Conservation (phyloP, 1,284 basidiomycete species). For the Sphagnurus paluster region DNA sequence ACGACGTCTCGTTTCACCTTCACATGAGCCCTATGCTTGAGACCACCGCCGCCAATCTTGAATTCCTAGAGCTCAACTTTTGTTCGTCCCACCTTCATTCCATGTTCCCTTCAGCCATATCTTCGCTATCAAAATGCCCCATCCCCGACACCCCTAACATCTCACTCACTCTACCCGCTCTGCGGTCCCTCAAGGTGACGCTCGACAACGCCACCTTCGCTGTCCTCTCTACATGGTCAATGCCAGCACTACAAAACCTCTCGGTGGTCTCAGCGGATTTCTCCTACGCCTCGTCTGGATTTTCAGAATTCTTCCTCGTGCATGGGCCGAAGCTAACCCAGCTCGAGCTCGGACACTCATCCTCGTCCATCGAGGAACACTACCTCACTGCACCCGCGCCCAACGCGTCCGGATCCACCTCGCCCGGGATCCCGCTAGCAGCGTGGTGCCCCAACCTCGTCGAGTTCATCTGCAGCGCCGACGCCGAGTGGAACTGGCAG, state of each 20-base stretch:
- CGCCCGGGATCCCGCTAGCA: constrained; percentile 45
- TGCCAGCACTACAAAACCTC: constrained; percentile 61
- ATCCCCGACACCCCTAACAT: no score
- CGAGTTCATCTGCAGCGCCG: constrained; percentile 70
- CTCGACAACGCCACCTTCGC: constrained; percentile 70
- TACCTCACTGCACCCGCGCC: constrained; percentile 49
- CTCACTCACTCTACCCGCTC: constrained; percentile 45
- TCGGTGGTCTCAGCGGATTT: constrained; percentile 70
- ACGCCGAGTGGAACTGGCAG: constrained; percentile 79
- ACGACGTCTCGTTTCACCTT: constrained; percentile 58
- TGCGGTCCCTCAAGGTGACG: constrained; percentile 66
- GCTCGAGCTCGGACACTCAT: constrained; percentile 71
- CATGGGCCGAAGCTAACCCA: constrained; percentile 63
- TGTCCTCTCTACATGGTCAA: constrained; percentile 56
- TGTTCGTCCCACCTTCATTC: constrained; percentile 30
- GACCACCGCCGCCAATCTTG: constrained; percentile 53
- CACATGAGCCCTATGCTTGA: constrained; percentile 54
- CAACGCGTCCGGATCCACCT: constrained; percentile 21
- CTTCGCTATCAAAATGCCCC: constrained; percentile 20
- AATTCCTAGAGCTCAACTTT: constrained; percentile 51
- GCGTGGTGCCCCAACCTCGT: constrained; percentile 64
- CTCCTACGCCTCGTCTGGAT: constrained; percentile 60
- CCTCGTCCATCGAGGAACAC: constrained; percentile 61
- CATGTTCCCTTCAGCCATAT: constrained; percentile 22
- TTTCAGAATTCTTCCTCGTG: constrained; percentile 60